Conservation (phyloP, 768 basidiomycete species). For the Candolleomyces aberdarensis region DNA sequence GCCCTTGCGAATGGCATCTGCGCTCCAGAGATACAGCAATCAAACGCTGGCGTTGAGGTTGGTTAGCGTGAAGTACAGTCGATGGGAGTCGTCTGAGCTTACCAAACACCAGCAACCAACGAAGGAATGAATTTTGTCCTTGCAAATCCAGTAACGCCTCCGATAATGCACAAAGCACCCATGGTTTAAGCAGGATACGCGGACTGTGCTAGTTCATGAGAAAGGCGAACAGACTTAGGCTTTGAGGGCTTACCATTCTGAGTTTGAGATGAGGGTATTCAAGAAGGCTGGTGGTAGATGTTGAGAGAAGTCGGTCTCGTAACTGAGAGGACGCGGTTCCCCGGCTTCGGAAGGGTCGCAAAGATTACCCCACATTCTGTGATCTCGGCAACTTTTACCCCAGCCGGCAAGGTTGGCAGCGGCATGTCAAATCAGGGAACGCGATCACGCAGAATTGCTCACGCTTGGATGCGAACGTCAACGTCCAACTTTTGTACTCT, state of each 20-base stretch:
- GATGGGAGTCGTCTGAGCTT: conserved; percentile 17
- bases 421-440: too few species aligned
- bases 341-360: too few species aligned
- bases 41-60: conserved; percentile 53
- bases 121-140: conserved; percentile 79
- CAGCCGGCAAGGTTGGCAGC: too few species aligned
- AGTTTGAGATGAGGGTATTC: too few species aligned
- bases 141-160: conserved; percentile 70
- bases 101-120: conserved; percentile 80
- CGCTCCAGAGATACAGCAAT: conserved; percentile 75
- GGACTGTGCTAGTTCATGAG: conserved; percentile 43
- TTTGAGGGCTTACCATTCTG: neutral
- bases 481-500: too few species aligned
- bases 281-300: neutral
- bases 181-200: conserved; percentile 79
- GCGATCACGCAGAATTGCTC: too few species aligned
- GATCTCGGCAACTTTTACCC: too few species aligned
- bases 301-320: neutral
- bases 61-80: neutral
- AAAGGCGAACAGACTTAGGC: neutral
- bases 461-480: too few species aligned
- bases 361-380: too few species aligned
- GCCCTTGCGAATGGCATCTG: conserved; percentile 70
- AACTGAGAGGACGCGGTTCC: too few species aligned
- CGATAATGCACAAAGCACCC: conserved; percentile 73